These are phyloP conservation scores for Aspergillus latus DNA, from an alignment of 2,329 filamentous ascomycete species.

Conservation along the genomic window DNA sequence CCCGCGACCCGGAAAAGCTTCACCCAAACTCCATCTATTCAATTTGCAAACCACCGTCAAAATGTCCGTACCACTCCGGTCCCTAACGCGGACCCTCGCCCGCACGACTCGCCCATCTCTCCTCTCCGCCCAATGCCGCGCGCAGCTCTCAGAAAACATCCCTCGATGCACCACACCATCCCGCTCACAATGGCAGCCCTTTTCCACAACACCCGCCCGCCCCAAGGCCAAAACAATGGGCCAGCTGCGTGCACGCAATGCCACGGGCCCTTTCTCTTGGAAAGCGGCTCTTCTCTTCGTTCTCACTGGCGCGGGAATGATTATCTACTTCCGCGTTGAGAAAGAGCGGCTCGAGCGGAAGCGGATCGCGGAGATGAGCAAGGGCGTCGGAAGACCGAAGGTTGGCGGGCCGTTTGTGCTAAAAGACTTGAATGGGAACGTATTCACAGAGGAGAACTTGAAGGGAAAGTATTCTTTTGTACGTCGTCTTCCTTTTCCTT, in stretches of 20 bases:
- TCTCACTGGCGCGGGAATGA: constrained; percentile 70
- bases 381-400: constrained; percentile 88
- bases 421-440: constrained; percentile 75
- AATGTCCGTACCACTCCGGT: constrained; percentile 30
- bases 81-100: constrained; percentile 17
- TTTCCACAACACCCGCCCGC: constrained; percentile 31
- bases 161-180: neutral
- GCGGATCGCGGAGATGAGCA: constrained; percentile 84
- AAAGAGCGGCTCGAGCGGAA: constrained; percentile 88
- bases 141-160: constrained; percentile 5
- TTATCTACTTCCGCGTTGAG: constrained; percentile 90
- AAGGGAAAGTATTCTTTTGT: constrained; percentile 73
- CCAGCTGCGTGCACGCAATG: constrained; percentile 40
- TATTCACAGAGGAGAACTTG: constrained; percentile 76
- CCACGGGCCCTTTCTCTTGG: constrained; percentile 76
- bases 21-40: constrained; percentile 6
- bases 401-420: constrained; percentile 86
- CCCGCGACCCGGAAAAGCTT: constrained; percentile 9
- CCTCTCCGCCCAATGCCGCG: constrained; percentile 2
- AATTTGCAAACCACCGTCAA: neutral
- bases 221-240: constrained; percentile 39
- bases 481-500: constrained; percentile 21
- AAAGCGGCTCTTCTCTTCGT: constrained; percentile 87
- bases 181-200: constrained; percentile 12
- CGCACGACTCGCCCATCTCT: constrained; percentile 17